A percentile compares a stretch with the other conserved stretches of the same genome.
Conservation (phyloP, 2,329 filamentous ascomycete species). For the Aspergillus tamarii region DNA sequence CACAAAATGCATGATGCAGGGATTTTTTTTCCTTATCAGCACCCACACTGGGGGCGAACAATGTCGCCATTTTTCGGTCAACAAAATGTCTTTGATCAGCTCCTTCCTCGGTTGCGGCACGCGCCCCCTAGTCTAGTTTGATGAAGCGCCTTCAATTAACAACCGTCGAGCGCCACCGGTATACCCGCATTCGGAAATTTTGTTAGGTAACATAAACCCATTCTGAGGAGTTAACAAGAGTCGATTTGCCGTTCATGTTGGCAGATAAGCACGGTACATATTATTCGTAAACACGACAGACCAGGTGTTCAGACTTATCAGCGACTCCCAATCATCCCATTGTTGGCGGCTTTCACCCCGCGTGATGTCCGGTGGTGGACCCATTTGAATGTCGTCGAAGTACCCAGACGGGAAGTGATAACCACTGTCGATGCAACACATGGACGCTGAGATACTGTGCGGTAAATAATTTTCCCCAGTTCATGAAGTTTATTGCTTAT, state of each 20-base stretch:
- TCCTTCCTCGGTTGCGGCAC: conserved; percentile 9
- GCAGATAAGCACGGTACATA: conserved; percentile 23
- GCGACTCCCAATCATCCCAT: neutral
- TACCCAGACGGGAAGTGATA: conserved; percentile 1
- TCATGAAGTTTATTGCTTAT: conserved; percentile 1
- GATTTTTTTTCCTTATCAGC: neutral
- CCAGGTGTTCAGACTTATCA: conserved; percentile 4
- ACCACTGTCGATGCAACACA: neutral
- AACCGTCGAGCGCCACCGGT: conserved; percentile 13
- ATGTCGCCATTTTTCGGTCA: neutral
- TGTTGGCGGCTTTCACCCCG: conserved; percentile 8
- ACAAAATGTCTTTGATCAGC: neutral
- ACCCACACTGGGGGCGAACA: neutral
- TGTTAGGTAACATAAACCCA: conserved; percentile 28
- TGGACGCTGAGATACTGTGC: neutral
- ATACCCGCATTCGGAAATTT: conserved; percentile 20
- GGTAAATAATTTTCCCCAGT: neutral
- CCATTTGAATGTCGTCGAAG: neutral
- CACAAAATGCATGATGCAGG: neutral
- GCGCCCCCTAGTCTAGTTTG: neutral
- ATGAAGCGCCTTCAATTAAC: conserved; percentile 1
- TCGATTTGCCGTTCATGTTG: conserved; percentile 1
- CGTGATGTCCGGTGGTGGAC: neutral
- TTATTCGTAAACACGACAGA: conserved; percentile 17
- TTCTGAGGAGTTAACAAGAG: neutral